Evolutionary conservation across 2,329 filamentous ascomycete genomes (phyloP), one percentile per base, ranked within the genome.

Genomic region (Emmonsia crescens): DNA sequence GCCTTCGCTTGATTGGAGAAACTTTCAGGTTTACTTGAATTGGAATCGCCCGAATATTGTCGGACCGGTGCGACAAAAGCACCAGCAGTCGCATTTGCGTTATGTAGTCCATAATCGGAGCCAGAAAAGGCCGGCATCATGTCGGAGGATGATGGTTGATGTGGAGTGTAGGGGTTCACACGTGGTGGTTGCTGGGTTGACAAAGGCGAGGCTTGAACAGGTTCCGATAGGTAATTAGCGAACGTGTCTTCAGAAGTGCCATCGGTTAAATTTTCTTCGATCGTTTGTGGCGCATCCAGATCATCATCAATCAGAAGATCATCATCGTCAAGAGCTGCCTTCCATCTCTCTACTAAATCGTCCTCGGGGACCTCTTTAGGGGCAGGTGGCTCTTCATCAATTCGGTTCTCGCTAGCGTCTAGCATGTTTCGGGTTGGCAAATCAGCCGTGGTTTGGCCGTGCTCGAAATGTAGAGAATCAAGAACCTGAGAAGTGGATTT

Each of bases 1-100:
- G 89, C 89, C 75, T 96, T 97, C 2, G 90, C 79, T 74, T 95
- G 95, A 73, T 93, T 88, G 5, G 84, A 90, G 74, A 96, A 99
- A 74, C 93, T 97, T 72, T 95, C 85, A 0, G 84, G 80, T 74
- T 85, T 85, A 62, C 65, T 44, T 42, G 27, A 16, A 10, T 44
- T 40, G 8, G 56, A n/a, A 12, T 33, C 40, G 19, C 24, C 19
- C 40, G 56, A 24, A 46, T 44, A 29, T 21, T 44, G 56, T 9
- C 33, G 38, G 48, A 31, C 29, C 54, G 19, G 21, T 29, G 44
- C 4, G n/a, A 56, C 9, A 57, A 56, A 55, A 27, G 56, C 16
- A 29, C 38, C 19, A 31, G 40, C 19, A 12, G 40, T 31, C 5
- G 31, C 36, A 24, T 48, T 56, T 27, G 44, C 16, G 19, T 60